Base-by-base conservation (phyloP, 805 yeast genomes). In the Starmerella geochares region DNA sequence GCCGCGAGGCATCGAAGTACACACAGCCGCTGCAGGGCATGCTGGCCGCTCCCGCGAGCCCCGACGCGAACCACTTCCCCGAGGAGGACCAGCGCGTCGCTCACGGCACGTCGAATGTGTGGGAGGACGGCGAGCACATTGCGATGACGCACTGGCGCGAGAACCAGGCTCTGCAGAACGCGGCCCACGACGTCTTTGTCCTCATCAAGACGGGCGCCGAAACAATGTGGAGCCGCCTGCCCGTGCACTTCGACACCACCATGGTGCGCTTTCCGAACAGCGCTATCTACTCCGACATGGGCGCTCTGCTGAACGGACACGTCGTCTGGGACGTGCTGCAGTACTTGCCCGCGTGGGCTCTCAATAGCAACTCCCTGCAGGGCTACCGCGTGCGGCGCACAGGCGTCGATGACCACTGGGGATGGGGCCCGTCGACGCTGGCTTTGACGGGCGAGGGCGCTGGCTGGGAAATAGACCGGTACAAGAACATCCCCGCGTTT, bases 171-270 rank as follows among this genome's bases (percentile, higher is more conserved):
- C 23, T 40, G n/a, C 4, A 25, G 10, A 3, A 27, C 11, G 41
- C 45, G 9, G 55, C 47, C 1, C 44, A 55, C 24, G 53, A 58
- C 14, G 50, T 64, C 4, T 65, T 62, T 39, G 48, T 68, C 31
- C 61, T 67, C 62, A 54, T 67, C 47, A 67, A 67, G 48, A 66
- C 70, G 3, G 70, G 71, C n/a, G 60, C 61, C 10, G 60, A 64
- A 3, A 66, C 60, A 5, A 55, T 62, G 40, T 64, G 67, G 68
- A 46, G 58, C 21, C 64, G 70, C 19, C 38, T 68, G 39, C 71
- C 71, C 3, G 53, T 63, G 6, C 71, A 68, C 47, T 42, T 66
- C 14, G 46, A 54, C 42, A 65, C 70, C 11, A 65, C 70, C 1
- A 51, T 67, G 14, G 58, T 65, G 3, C 53, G 60, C 17, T 57